These are phyloP conservation scores for Suhomyces kunorum DNA, from an alignment of 1,139 yeast genomes.

Conservation along the genomic window DNA sequence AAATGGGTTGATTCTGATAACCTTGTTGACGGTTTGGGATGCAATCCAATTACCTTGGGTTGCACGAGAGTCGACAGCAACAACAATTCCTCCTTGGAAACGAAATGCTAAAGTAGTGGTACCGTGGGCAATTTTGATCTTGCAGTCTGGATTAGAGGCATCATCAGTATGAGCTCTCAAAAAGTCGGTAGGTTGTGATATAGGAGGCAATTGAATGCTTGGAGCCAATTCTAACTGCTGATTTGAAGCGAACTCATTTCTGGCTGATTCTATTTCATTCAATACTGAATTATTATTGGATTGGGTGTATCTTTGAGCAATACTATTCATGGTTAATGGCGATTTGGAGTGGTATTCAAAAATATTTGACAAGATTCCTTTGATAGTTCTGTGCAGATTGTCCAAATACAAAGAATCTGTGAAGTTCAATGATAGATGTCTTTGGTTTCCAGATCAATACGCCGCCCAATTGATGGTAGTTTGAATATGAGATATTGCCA, in stretches of 20 bases:
- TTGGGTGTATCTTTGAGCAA: conserved; percentile 42
- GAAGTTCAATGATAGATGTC: neutral
- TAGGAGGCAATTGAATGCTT: conserved; percentile 73
- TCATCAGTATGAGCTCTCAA: conserved; percentile 98
- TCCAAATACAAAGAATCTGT: neutral
- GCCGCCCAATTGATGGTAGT: neutral
- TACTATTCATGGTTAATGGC: conserved; percentile 37
- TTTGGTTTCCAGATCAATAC: neutral
- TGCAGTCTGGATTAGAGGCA: conserved; percentile 86
- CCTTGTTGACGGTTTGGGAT: conserved; percentile 96
- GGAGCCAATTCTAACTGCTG: conserved; percentile 56
- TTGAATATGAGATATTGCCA: neutral
- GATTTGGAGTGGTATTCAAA: neutral
- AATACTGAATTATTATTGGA: conserved; percentile 30
- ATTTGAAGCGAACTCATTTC: conserved; percentile 24
- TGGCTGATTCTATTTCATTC: conserved; percentile 34
- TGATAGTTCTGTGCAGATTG: neutral
- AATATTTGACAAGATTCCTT: neutral
- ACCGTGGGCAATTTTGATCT: conserved; percentile 96
- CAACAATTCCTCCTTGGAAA: conserved; percentile 92
- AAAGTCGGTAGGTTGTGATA: conserved; percentile 89
- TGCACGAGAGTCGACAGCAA: conserved; percentile 97
- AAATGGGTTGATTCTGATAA: conserved; percentile 93
- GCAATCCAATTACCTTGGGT: conserved; percentile 99
- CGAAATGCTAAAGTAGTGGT: conserved; percentile 96